Evolutionary conservation across 179 eudicot species (phyloP).

Genomic region (Silene noctiflora): DNA sequence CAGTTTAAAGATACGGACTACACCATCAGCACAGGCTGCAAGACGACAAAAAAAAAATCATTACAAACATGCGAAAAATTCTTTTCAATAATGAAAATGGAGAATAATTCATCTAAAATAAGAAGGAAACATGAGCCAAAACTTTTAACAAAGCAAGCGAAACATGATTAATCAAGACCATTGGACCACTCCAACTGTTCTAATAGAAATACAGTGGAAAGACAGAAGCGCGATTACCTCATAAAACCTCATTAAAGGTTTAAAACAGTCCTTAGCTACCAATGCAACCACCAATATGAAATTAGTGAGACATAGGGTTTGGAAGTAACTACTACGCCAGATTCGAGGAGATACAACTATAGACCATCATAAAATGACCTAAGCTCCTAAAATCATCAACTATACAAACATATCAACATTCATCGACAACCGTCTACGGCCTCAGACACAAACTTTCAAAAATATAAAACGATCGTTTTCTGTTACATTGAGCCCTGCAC

Average conservation of each 20-base stretch:
- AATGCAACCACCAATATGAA: not conserved
- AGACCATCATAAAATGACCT: not conserved
- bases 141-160: not conserved
- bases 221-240: too few relatives aligned
- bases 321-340: not conserved
- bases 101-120: not conserved
- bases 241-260: too few relatives aligned
- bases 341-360: not conserved
- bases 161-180: not conserved
- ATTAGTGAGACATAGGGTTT: too few relatives aligned
- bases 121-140: not conserved
- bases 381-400: not conserved
- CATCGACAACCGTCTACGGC: not conserved
- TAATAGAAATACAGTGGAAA: too few relatives aligned
- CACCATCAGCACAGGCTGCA: constrained; percentile 97
- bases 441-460: not conserved
- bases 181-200: not conserved
- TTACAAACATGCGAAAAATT: not conserved
- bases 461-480: not conserved
- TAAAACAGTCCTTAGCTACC: not conserved
- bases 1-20: constrained; percentile 81
- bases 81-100: not conserved
- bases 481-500: not conserved
- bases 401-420: not conserved
- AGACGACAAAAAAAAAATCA: constrained; percentile 12